Evolutionary conservation across 768 basidiomycete species (phyloP).

Genomic region (Boletus coccyginus): DNA sequence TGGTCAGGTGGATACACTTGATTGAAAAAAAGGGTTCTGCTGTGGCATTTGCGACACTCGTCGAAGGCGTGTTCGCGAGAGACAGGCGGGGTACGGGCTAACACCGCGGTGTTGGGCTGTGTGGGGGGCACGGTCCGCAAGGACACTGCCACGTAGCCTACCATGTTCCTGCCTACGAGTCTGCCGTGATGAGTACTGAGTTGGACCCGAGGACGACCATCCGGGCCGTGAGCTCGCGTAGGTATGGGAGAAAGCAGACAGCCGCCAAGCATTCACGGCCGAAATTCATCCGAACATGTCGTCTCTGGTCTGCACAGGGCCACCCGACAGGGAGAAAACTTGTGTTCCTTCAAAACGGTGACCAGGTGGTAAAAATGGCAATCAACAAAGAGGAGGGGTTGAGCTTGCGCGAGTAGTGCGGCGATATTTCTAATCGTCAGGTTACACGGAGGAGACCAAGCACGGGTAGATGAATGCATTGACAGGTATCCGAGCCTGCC

Average conservation of each 20-base stretch:
- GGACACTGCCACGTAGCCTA: too few relatives aligned
- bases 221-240: not conserved
- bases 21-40: not conserved
- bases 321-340: conserved; percentile 3
- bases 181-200: too few relatives aligned
- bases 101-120: not conserved
- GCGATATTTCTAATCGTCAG: conserved; percentile 2
- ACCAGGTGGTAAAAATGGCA: not conserved
- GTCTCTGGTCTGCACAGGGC: not conserved
- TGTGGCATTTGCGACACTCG: not conserved
- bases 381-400: not conserved
- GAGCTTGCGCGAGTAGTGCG: conserved; percentile 2
- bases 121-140: too few relatives aligned
- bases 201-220: too few relatives aligned
- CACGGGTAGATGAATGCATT: not conserved
- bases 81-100: not conserved
- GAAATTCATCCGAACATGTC: not conserved
- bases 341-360: not conserved
- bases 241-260: not conserved
- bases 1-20: not conserved
- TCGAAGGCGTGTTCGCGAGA: not conserved
- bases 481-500: not conserved
- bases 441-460: not conserved
- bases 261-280: not conserved
- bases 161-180: not conserved